Conservation (phyloP, 179 eudicot species). For the Silene vulgaris region DNA sequence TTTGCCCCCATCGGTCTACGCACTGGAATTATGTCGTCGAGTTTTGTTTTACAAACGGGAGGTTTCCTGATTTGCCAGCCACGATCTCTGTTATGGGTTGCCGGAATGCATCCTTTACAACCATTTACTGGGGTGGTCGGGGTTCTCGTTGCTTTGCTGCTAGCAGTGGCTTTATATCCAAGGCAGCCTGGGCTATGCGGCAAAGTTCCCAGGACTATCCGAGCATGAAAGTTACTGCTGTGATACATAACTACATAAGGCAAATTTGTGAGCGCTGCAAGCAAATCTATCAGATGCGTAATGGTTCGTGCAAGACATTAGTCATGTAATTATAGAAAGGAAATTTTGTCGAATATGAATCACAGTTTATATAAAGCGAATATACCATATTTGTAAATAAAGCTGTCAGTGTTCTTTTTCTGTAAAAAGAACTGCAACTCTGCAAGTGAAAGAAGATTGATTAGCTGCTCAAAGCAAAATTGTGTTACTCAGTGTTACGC, state of each 20-base stretch:
- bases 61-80: constrained; percentile 55
- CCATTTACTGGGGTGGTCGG: constrained; percentile 78
- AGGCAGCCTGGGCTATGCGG: constrained; percentile 23
- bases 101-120: constrained; percentile 63
- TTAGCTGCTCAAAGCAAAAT: background rate
- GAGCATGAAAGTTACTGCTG: constrained; percentile 19
- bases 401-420: background rate
- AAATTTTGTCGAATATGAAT: constrained; percentile 5
- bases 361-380: background rate
- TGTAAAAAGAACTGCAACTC: background rate
- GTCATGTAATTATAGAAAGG: background rate
- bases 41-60: constrained; percentile 50
- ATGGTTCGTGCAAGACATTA: background rate
- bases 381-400: background rate
- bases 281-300: background rate
- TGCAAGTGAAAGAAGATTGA: background rate
- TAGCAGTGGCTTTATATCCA: constrained; percentile 64
- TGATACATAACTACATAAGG: background rate
- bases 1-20: constrained; percentile 73
- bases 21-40: constrained; percentile 71
- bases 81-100: constrained; percentile 51
- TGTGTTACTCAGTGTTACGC: background rate
- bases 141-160: constrained; percentile 44
- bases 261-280: background rate
- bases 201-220: constrained; percentile 20